Evolutionary conservation across 2,329 filamentous ascomycete species (phyloP).

Genomic region (Paramyrothecium sp.): DNA sequence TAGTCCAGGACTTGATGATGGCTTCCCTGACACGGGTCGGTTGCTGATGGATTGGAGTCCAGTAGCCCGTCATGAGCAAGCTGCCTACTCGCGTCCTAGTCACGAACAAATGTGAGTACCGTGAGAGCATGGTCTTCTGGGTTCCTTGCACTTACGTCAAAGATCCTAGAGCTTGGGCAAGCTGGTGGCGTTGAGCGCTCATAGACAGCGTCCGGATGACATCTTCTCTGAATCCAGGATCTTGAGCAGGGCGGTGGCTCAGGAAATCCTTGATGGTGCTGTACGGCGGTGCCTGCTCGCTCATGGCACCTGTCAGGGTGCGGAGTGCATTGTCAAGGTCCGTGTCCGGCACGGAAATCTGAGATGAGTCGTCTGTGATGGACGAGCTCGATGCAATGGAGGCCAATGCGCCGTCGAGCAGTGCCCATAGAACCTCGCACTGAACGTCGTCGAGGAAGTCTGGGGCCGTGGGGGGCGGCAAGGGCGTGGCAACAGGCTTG

Average conservation of each 20-base stretch:
- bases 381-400: conserved; percentile 47
- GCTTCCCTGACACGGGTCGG: conserved; percentile 58
- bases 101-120: neutral
- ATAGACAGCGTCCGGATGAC: conserved; percentile 41
- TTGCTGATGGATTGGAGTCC: conserved; percentile 60
- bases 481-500: conserved; percentile 10
- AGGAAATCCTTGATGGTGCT: conserved; percentile 52
- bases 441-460: conserved; percentile 45
- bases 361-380: conserved; percentile 33
- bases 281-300: conserved; percentile 37
- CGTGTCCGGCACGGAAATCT: conserved; percentile 46
- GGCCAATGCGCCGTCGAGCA: conserved; percentile 60
- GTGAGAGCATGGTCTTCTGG: neutral
- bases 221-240: conserved; percentile 50
- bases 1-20: conserved; percentile 63
- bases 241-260: conserved; percentile 46
- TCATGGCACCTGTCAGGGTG: conserved; percentile 29
- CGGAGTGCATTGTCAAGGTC: conserved; percentile 47
- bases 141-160: conserved; percentile 39
- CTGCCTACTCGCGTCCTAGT: conserved; percentile 62
- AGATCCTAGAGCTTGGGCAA: conserved; percentile 37
- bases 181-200: conserved; percentile 31
- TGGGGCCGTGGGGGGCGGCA: conserved; percentile 23
- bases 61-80: conserved; percentile 65
- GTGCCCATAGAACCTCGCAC: conserved; percentile 53